These are phyloP conservation scores for Wickerhamia fluorescens DNA, from an alignment of 805 yeast genomes.

Conservation along the genomic window DNA sequence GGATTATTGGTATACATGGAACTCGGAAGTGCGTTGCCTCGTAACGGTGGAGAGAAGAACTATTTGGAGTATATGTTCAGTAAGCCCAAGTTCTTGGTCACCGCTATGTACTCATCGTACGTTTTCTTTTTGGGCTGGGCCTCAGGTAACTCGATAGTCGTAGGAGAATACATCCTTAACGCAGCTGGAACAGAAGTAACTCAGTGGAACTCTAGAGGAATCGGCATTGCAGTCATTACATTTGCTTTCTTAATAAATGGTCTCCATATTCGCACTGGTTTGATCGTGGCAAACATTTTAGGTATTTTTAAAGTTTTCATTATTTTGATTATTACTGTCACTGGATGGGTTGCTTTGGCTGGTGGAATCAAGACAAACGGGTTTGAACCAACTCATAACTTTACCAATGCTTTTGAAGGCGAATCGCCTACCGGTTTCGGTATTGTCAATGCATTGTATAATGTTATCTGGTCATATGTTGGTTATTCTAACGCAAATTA, in stretches of 20 bases:
- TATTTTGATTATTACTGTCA: constrained; percentile 59
- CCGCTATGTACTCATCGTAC: constrained; percentile 58
- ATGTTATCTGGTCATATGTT: constrained; percentile 78
- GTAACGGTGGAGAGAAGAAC: constrained; percentile 83
- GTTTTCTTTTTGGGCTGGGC: constrained; percentile 80
- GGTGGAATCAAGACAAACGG: constrained; percentile 53
- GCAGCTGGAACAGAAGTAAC: constrained; percentile 67
- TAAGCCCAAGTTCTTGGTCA: constrained; percentile 62
- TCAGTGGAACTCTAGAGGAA: constrained; percentile 71
- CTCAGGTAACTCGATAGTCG: constrained; percentile 73
- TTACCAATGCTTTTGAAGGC: constrained; percentile 51
- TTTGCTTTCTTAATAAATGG: constrained; percentile 63
- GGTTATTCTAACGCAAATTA: constrained; percentile 82
- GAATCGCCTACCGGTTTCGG: constrained; percentile 55
- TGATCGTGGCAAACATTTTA: constrained; percentile 52
- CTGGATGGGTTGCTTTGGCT: constrained; percentile 80
- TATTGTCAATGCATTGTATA: constrained; percentile 68
- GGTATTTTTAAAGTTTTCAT: constrained; percentile 73
- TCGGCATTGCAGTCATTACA: constrained; percentile 68
- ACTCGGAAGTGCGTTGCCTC: constrained; percentile 67
- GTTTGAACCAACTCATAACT: constrained; percentile 50
- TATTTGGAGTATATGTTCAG: constrained; percentile 66
- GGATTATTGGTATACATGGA: constrained; percentile 67
- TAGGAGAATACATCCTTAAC: constrained; percentile 67
- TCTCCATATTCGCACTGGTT: constrained; percentile 55